A percentile compares a stretch with the other conserved stretches of the same genome.
phyloP scores from a whole-genome alignment of 331 rosid species.

The Telfairia occidentalis region DNA sequence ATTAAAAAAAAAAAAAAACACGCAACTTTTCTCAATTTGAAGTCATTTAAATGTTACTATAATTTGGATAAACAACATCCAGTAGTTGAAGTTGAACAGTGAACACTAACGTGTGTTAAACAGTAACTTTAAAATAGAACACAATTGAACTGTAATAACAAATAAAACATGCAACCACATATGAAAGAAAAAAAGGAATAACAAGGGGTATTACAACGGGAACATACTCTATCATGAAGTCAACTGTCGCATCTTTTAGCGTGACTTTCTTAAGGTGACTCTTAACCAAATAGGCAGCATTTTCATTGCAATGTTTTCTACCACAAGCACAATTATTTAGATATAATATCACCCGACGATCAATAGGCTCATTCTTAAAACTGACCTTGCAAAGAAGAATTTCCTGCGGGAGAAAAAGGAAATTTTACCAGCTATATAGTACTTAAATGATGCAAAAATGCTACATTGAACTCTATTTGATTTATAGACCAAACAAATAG shows the following conservation, averaged over 20 bases:
- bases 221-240: slow-evolving; percentile 74
- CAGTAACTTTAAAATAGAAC: neutral
- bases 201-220: neutral
- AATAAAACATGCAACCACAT: neutral
- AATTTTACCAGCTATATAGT: neutral
- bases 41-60: neutral
- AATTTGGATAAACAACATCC: neutral
- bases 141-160: neutral
- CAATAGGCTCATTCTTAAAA: slow-evolving; percentile 62
- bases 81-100: neutral
- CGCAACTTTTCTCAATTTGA: neutral
- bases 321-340: slow-evolving; percentile 71
- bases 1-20: neutral
- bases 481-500: neutral
- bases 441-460: neutral
- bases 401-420: slow-evolving; percentile 39
- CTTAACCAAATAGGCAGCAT: slow-evolving; percentile 68
- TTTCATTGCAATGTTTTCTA: slow-evolving; percentile 54
- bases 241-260: slow-evolving; percentile 62
- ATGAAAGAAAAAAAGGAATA: neutral
- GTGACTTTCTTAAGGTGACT: slow-evolving; percentile 64
- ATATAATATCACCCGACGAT: slow-evolving; percentile 68
- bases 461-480: neutral
- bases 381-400: slow-evolving; percentile 69
- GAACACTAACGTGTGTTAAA: too few relatives aligned